These are phyloP conservation scores for Yarrowia keelungensis DNA, from an alignment of 805 yeast species.

Conservation along the genomic window DNA sequence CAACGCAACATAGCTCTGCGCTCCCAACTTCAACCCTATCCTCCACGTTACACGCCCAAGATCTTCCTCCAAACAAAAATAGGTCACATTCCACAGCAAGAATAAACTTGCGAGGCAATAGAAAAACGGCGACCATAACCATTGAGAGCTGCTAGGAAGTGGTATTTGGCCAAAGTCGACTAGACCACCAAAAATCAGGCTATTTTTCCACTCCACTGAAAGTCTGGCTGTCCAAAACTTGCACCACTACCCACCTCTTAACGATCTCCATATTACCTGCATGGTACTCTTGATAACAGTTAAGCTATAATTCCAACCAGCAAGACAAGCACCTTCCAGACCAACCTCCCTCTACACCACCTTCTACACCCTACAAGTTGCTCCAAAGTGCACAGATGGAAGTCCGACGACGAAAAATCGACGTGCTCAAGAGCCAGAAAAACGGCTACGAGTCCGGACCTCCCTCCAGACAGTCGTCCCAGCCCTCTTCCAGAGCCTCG, in stretches of 20 bases:
- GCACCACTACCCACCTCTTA: neutral
- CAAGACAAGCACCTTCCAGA: neutral
- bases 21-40: slow-evolving; percentile 1
- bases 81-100: slow-evolving; percentile 25
- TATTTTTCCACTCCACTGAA: neutral
- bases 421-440: slow-evolving; percentile 29
- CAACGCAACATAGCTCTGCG: neutral
- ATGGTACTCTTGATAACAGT: slow-evolving; percentile 32
- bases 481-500: slow-evolving; percentile 17
- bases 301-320: slow-evolving; percentile 3
- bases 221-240: neutral
- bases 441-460: slow-evolving; percentile 37
- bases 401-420: slow-evolving; percentile 32
- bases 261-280: slow-evolving; percentile 12
- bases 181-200: too few species aligned
- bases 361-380: neutral
- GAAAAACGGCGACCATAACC: neutral
- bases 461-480: slow-evolving; percentile 21
- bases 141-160: too few species aligned
- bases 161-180: too few species aligned
- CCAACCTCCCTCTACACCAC: neutral
- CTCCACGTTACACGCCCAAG: slow-evolving; percentile 1
- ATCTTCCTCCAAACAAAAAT: neutral
- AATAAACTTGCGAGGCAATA: slow-evolving; percentile 9
- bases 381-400: neutral